Evolutionary conservation across 257 asterid species (phyloP), one percentile per base, ranked within the genome.

Genomic region (Primulina huaijiensis): DNA sequence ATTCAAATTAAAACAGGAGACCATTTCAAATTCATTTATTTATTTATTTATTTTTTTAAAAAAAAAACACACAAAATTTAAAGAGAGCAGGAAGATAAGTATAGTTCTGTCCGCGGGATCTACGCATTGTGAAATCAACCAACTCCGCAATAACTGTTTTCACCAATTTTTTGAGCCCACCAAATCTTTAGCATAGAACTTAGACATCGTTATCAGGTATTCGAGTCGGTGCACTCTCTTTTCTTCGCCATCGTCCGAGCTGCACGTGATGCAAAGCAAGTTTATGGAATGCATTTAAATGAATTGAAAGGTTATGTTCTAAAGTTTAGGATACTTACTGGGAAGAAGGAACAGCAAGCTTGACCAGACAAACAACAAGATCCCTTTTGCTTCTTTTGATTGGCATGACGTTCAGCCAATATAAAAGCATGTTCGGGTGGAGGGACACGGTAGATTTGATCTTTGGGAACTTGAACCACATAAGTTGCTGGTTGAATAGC

Each of bases 391-490:
- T 74, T 52, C 10, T 37, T 63, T 34, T 55, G 27, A 2, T 10
- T 33, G 12, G 19, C 38, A 11, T 61, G 71, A 4, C 72, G 71
- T 68, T 80, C 67, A 0, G 43, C 74, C 8, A 78, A 50, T 30
- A 52, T 50, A 10, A 46, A 14, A 33, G 83, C 79, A 35, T 83
- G 73, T 73, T 77, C 83, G 2, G 81, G 83, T 6, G 81, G 77
- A 0, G 89, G 86, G n/a, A 77, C 64, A 2, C 86, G 80, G 52
- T 72, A 81, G 34, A 84, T 77, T 75, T 77, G 84, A 74, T 84
- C 80, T 40, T 78, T 81, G 0, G 83, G 86, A 31, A 81, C 80
- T 72, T 77, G 88, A 6, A 84, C 82, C 5, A 81, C 67, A 11
- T 81, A 84, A 1, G 84, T 84, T 21, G 84, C 75, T 0, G 81